A percentile compares a stretch with the other conserved stretches of the same genome.
Evolutionary conservation across 371 early-diverging fungal species (phyloP).

Genomic region (Zopfochytrium polystomum): DNA sequence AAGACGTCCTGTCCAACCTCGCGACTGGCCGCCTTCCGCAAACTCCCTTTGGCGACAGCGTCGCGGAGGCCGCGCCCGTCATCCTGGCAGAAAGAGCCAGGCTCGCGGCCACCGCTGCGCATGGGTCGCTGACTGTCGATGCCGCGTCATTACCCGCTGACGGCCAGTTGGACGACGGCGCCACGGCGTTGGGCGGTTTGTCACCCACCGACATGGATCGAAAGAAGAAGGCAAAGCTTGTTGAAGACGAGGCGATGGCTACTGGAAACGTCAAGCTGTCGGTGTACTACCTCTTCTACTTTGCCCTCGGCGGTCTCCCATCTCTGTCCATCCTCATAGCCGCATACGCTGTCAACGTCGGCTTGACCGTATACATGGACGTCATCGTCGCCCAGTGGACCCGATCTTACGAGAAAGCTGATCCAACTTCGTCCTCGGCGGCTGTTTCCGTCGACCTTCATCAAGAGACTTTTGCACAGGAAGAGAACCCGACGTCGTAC

Average conservation of each 20-base stretch:
- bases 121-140: no score
- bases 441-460: no score
- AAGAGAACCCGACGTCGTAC: constrained; percentile 3
- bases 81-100: constrained; percentile 5
- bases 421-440: no score
- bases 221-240: constrained; percentile 15
- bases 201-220: neutral
- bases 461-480: no score
- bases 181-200: neutral
- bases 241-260: constrained; percentile 28
- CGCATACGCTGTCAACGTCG: constrained; percentile 23
- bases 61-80: constrained; percentile 8
- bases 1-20: constrained; percentile 23
- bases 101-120: constrained; percentile 1
- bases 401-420: neutral
- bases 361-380: constrained; percentile 11
- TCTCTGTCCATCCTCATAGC: constrained; percentile 13
- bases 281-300: constrained; percentile 29
- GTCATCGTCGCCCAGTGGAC: constrained; percentile 7
- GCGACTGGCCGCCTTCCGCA: neutral
- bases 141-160: no score
- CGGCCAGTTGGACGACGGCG: no score
- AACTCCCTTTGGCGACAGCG: neutral
- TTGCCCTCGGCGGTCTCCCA: constrained; percentile 28
- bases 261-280: constrained; percentile 19